These are phyloP conservation scores for Melampsora larici-populina DNA, from an alignment of 1,284 basidiomycete species.

Conservation along the genomic window DNA sequence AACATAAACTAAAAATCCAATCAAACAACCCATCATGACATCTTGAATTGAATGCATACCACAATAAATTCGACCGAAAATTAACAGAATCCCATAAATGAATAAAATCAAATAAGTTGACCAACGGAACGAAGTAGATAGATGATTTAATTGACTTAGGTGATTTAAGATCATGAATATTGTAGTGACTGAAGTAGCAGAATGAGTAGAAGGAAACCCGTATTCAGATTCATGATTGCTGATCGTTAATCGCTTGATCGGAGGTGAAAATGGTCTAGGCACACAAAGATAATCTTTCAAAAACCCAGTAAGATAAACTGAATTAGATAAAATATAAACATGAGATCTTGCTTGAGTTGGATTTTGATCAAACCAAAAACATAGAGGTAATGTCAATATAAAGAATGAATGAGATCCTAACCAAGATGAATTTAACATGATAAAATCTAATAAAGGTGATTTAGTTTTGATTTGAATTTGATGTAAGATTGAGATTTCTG, in stretches of 20 bases:
- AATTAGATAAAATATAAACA: conserved; percentile 51
- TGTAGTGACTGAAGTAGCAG: conserved; percentile 83
- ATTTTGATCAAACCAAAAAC: conserved; percentile 25
- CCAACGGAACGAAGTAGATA: neutral
- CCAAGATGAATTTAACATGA: conserved; percentile 29
- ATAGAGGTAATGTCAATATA: conserved; percentile 14
- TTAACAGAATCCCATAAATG: conserved; percentile 71
- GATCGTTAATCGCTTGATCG: conserved; percentile 70
- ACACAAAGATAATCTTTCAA: conserved; percentile 76
- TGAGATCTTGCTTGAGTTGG: conserved; percentile 43
- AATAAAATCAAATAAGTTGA: conserved; percentile 59
- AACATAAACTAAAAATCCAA: conserved; percentile 49
- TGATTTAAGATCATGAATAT: conserved; percentile 60
- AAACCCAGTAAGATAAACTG: conserved; percentile 50
- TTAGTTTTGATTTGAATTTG: conserved; percentile 62
- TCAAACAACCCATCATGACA: conserved; percentile 50
- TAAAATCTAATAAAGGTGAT: neutral
- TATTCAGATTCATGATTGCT: conserved; percentile 63
- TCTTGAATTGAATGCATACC: conserved; percentile 55
- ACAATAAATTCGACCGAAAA: conserved; percentile 78
- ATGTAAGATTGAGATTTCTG: conserved; percentile 68
- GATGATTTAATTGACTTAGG: neutral
- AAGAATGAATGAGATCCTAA: conserved; percentile 31
- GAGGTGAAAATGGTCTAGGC: conserved; percentile 84
- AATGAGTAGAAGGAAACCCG: conserved; percentile 94